Evolutionary conservation across 352 stramenopile genomes (phyloP).

Genomic region (Phytophthora agathidicida): DNA sequence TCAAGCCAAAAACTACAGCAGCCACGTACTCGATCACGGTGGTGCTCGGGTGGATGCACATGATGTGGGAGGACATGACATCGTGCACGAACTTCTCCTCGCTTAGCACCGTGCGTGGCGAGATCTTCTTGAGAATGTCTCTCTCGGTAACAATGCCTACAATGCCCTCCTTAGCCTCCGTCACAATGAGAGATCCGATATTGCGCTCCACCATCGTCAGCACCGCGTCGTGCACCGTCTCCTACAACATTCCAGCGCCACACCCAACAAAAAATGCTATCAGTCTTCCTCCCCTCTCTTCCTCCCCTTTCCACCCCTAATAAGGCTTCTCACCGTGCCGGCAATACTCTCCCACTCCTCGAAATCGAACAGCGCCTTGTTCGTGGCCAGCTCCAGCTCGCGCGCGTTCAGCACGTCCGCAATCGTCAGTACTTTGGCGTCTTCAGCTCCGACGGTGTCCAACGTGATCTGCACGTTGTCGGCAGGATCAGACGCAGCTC

Average conservation of each 20-base stretch:
- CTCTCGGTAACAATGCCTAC: conserved; percentile 87
- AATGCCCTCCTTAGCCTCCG: conserved; percentile 69
- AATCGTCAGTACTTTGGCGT: conserved; percentile 73
- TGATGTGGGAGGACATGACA: conserved; percentile 88
- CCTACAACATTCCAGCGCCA: conserved; percentile 44
- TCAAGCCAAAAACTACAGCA: background rate
- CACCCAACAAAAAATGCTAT: conserved; percentile 2
- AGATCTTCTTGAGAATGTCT: conserved; percentile 82
- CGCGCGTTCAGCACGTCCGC: conserved; percentile 69
- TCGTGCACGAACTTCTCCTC: conserved; percentile 70
- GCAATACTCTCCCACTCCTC: conserved; percentile 83
- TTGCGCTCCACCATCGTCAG: conserved; percentile 81
- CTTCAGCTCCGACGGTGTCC: conserved; percentile 61
- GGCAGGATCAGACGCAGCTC: conserved; percentile 10
- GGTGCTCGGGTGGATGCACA: conserved; percentile 82
- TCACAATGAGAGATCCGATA: conserved; percentile 84
- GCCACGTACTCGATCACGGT: conserved; percentile 80
- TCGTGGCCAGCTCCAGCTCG: conserved; percentile 54
- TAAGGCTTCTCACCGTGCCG: conserved; percentile 42
- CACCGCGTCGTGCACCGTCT: conserved; percentile 79
- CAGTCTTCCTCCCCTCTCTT: background rate
- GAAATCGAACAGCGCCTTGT: conserved; percentile 48
- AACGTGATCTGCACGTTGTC: conserved; percentile 57
- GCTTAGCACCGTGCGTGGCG: conserved; percentile 47
- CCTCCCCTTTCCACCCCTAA: background rate